Evolutionary conservation across 129 eudicot species (phyloP).

Genomic region (Artemisia argyi): DNA sequence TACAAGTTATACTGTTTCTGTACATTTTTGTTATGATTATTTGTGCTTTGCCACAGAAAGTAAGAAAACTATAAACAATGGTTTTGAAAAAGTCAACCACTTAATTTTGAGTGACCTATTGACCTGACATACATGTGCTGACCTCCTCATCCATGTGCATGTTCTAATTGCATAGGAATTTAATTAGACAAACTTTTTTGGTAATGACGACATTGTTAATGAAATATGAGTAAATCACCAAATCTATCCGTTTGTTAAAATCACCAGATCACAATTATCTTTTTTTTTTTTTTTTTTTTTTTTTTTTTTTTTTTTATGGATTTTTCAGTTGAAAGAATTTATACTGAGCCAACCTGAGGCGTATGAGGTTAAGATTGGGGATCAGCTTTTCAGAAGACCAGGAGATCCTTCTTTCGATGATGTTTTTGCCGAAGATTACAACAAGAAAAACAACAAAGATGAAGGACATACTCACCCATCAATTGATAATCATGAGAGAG

Average conservation of each 20-base stretch:
- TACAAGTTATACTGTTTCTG: background rate
- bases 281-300: background rate
- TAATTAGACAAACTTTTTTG: background rate
- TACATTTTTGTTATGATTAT: background rate
- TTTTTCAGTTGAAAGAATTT: constrained; percentile 70
- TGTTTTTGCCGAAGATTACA: constrained; percentile 48
- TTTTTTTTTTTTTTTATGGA: background rate
- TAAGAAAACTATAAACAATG: background rate
- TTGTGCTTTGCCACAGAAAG: constrained; percentile 6
- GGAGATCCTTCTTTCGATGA: constrained; percentile 87
- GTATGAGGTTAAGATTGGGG: constrained; percentile 89
- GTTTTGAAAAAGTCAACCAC: constrained; percentile 22
- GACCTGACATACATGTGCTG: constrained; percentile 22
- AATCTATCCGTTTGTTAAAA: constrained; percentile 1
- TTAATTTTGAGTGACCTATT: constrained; percentile 10
- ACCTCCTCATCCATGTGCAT: constrained; percentile 14
- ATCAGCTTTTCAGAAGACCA: constrained; percentile 67
- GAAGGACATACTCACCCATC: constrained; percentile 36
- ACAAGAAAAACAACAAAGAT: constrained; percentile 25
- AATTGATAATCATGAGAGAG: constrained; percentile 29
- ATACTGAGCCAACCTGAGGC: constrained; percentile 81
- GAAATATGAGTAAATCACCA: constrained; percentile 2
- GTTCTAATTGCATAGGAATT: background rate
- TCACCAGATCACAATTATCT: background rate
- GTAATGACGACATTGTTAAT: background rate